Base-by-base conservation (phyloP, 2,329 filamentous ascomycete species). In the Microsporum ferrugineum region DNA sequence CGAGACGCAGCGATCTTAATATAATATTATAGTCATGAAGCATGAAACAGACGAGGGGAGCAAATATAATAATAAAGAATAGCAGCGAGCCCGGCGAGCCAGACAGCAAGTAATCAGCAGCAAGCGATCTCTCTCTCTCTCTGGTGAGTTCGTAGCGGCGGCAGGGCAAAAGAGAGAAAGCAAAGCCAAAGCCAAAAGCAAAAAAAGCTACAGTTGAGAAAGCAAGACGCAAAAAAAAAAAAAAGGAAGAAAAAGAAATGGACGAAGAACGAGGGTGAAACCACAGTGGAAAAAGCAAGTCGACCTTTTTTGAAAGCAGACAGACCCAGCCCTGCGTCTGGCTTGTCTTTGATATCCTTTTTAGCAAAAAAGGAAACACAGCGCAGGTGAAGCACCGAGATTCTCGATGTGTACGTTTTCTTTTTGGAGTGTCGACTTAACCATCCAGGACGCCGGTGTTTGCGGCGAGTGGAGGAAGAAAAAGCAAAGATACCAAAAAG, bases 11-110 rank as follows among this genome's bases (percentile, higher is more conserved):
- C 49, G 31, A 53, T 53, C 27, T 53, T 53, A 53, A 53, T 53
- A 53, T 53, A 53, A 53, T 53, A 53, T 34, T 34, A 53, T 53
- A 53, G 31, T 34, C 27, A 53, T 53, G 55, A 57, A 57, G 55
- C 27, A 57, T 39, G 55, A 39, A 57, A 57, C 34, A 57, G 17
- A 57, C 34, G 38, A 41, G 55, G 55, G 55, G 55, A 57, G 55
- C 39, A 43, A 43, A 43, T 43, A n/a, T 23, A 23, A 23, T 23
- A 23, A 23, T 23, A 23, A 23, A 23, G 17, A 43, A 43, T 43
- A 6, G 39, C 39, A 43, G 14, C 39, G 6, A 39, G 17, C 36
- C 23, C 45, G 33, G 49, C 31, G 17, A 31, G 49, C 12, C 49
- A 53, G 27, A 33, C 29, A 53, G 27, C 17, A 23, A 47, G 43